Evolutionary conservation across 495 filamentous ascomycete genomes (phyloP).

Genomic region (Rostrohypoxylon terebratum): DNA sequence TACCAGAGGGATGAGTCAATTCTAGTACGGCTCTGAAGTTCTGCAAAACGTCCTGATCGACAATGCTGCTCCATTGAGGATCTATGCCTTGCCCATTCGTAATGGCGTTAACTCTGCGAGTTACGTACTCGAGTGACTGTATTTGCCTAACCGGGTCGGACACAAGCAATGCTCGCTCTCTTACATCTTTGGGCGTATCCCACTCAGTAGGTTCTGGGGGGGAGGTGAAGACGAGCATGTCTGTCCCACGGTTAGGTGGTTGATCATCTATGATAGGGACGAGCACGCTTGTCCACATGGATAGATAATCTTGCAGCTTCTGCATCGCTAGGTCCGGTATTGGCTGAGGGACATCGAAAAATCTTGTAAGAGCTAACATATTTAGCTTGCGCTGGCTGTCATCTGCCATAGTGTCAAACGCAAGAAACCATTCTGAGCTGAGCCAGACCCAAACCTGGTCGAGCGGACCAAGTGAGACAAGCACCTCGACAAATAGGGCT

Average conservation of each 20-base stretch:
- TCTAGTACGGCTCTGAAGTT: slow-evolving; percentile 64
- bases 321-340: slow-evolving; percentile 60
- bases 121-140: slow-evolving; percentile 76
- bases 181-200: slow-evolving; percentile 72
- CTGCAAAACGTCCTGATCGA: slow-evolving; percentile 81
- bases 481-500: slow-evolving; percentile 69
- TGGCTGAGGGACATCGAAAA: slow-evolving; percentile 73
- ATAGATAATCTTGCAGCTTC: slow-evolving; percentile 64
- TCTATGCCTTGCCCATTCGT: slow-evolving; percentile 73
- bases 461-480: slow-evolving; percentile 56
- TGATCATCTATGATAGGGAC: slow-evolving; percentile 52
- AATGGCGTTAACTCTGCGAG: slow-evolving; percentile 71
- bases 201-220: slow-evolving; percentile 73
- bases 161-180: slow-evolving; percentile 63
- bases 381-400: slow-evolving; percentile 82
- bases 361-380: slow-evolving; percentile 81
- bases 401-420: slow-evolving; percentile 85
- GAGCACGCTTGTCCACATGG: slow-evolving; percentile 65
- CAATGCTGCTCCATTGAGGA: slow-evolving; percentile 89
- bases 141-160: slow-evolving; percentile 78
- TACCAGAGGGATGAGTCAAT: neutral
- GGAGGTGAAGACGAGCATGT: slow-evolving; percentile 73
- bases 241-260: slow-evolving; percentile 32
- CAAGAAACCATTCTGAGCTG: slow-evolving; percentile 85
- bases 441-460: slow-evolving; percentile 77